A percentile compares a stretch with the other conserved stretches of the same genome.
Evolutionary conservation across 805 yeast species (phyloP).

Genomic region (Ogataea parapolymorpha): DNA sequence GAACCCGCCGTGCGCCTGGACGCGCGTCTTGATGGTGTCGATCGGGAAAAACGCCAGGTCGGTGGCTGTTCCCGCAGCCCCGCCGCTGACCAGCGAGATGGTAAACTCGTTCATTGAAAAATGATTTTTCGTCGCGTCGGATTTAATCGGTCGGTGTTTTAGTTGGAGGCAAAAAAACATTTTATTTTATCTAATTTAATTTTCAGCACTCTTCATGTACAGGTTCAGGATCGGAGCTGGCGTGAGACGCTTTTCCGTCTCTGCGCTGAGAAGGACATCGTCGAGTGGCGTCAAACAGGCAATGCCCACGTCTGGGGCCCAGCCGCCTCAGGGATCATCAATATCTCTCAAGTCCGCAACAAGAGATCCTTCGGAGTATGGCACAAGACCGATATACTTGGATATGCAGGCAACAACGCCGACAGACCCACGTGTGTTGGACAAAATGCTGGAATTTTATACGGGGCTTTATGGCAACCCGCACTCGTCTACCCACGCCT

Average conservation of each 20-base stretch:
- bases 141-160: neutral
- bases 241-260: slow-evolving; percentile 5
- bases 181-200: neutral
- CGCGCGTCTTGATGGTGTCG: slow-evolving; percentile 89
- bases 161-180: slow-evolving; percentile 2
- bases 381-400: slow-evolving; percentile 87
- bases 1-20: slow-evolving; percentile 95
- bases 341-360: slow-evolving; percentile 41
- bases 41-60: slow-evolving; percentile 95
- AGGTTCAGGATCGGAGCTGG: slow-evolving; percentile 1
- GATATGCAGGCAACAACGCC: slow-evolving; percentile 99
- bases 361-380: slow-evolving; percentile 45
- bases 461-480: slow-evolving; percentile 98
- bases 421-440: slow-evolving; percentile 93
- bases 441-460: slow-evolving; percentile 77
- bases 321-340: slow-evolving; percentile 48
- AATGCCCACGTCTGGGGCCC: slow-evolving; percentile 17
- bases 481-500: slow-evolving; percentile 93
- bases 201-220: neutral
- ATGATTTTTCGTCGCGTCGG: slow-evolving; percentile 7
- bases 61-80: slow-evolving; percentile 93
- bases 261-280: slow-evolving; percentile 10
- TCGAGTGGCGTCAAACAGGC: slow-evolving; percentile 25
- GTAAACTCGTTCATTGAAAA: slow-evolving; percentile 8
- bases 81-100: slow-evolving; percentile 57